phyloP scores from a whole-genome alignment of 2,329 filamentous ascomycete species.

The Neofusicoccum ribis region DNA sequence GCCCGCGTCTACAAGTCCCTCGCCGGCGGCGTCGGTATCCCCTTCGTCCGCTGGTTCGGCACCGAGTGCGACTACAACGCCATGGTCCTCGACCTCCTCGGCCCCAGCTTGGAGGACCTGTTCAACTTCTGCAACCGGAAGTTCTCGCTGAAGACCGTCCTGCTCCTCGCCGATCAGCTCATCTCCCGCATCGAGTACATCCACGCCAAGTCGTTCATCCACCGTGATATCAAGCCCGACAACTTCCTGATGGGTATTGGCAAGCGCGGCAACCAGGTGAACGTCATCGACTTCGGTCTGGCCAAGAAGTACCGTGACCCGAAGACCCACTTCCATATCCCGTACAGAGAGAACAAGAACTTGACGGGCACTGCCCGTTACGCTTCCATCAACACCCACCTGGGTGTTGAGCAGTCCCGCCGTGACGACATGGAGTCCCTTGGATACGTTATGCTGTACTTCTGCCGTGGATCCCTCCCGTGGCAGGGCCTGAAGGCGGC shows the following conservation, averaged over 20 bases:
- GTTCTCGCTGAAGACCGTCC: slow-evolving; percentile 97
- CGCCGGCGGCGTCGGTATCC: slow-evolving; percentile 94
- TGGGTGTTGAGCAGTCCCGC: slow-evolving; percentile 97
- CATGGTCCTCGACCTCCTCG: slow-evolving; percentile 97
- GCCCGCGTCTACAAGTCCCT: slow-evolving; percentile 88
- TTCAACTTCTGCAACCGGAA: slow-evolving; percentile 99
- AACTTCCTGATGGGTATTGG: slow-evolving; percentile 99
- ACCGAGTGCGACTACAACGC: slow-evolving; percentile 99
- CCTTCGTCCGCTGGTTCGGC: slow-evolving; percentile 98
- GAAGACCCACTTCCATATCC: slow-evolving; percentile 99
- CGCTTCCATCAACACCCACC: slow-evolving; percentile 97
- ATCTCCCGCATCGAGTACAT: slow-evolving; percentile 99
- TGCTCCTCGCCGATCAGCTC: slow-evolving; percentile 94
- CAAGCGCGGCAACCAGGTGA: slow-evolving; percentile 99
- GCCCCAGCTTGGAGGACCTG: slow-evolving; percentile 91
- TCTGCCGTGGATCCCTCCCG: slow-evolving; percentile 96
- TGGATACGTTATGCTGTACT: slow-evolving; percentile 99
- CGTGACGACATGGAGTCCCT: slow-evolving; percentile 99
- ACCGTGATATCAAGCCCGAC: slow-evolving; percentile 99
- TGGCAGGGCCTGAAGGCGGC: slow-evolving; percentile 99
- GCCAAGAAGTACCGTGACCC: slow-evolving; percentile 99
- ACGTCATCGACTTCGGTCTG: slow-evolving; percentile 97
- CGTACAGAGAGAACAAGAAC: slow-evolving; percentile 99
- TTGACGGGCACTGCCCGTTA: slow-evolving; percentile 97
- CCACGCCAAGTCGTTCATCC: slow-evolving; percentile 98